These are phyloP conservation scores for Podaxis sp. DNA, from an alignment of 768 basidiomycete genomes.

Conservation along the genomic window DNA sequence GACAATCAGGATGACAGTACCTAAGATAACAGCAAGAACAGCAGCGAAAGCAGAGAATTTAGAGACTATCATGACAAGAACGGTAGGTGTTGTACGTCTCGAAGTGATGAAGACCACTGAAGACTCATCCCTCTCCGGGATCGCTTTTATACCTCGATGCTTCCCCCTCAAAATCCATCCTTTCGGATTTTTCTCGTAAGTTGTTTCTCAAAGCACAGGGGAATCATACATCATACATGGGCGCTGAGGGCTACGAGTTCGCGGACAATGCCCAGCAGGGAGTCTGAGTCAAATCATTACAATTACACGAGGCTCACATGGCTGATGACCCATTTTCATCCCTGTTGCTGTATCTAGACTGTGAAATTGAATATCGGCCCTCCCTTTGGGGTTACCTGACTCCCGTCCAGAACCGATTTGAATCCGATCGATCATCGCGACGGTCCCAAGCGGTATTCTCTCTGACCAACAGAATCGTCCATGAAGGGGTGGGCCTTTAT, in stretches of 20 bases:
- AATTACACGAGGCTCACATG: neutral
- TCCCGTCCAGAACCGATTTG: neutral
- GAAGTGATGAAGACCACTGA: neutral
- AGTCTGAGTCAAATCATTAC: neutral
- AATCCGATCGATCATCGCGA: neutral
- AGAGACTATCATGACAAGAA: neutral
- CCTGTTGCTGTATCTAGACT: neutral
- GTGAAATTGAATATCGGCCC: neutral
- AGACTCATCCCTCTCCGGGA: neutral
- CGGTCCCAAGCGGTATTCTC: slow-evolving; percentile 3
- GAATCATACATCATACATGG: neutral
- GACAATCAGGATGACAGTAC: neutral
- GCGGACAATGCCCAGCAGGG: neutral
- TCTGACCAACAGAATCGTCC: neutral
- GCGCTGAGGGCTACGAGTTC: neutral
- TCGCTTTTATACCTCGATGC: neutral
- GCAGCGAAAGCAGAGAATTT: neutral
- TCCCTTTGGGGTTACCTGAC: neutral
- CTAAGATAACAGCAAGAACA: neutral
- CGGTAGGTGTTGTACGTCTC: neutral
- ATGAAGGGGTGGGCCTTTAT: neutral
- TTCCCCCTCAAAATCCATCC: neutral
- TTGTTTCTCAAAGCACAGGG: neutral
- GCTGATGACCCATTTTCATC: neutral
- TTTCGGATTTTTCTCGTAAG: neutral